Evolutionary conservation across 495 filamentous ascomycete genomes (phyloP), one percentile per base, ranked within the genome.

Genomic region (Penicillium verhagenii): DNA sequence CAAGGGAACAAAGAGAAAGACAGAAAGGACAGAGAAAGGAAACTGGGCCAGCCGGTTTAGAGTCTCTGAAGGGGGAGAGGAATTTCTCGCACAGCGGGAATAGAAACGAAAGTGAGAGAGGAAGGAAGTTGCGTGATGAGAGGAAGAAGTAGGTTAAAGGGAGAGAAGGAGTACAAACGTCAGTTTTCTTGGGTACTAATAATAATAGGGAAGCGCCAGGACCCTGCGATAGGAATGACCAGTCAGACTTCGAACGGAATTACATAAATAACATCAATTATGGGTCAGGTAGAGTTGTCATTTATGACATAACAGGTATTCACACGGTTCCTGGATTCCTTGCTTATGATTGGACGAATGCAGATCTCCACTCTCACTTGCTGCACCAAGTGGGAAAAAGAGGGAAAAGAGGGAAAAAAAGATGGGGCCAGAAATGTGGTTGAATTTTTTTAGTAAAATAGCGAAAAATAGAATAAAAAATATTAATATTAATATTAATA

Each of bases 1-100:
- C 73, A 48, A 42, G 50, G 33, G 52, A 52, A 63, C 59, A 57
- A 63, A 60, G 60, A 62, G 55, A 57, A 69, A 64, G 60, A 63
- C 55, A 62, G 61, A 46, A 54, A 61, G 57, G 66, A 59, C 45
- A 66, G 63, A 72, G 67, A 69, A 45, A 60, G 64, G 56, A 65
- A 40, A 75, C 66, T 72, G 67, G 74, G 65, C 73, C 73, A 72
- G 73, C 73, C 72, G 65, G 60, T 69, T 60, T 35, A n/a, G 33
- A 65, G 65, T 61, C 70, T 73, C 67, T 73, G 62, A 50, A 56
- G 63, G 52, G n/a, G 63, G 29, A 38, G 53, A 29, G 24, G 13
- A 54, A 47, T 54, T 66, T 62, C 64, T 68, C 73, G 71, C 72
- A 68, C 71, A 69, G 71, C 73, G 73, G 73, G 37, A 52, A 39